Evolutionary conservation across 768 basidiomycete species (phyloP).

Genomic region (Tricholoma terreum): DNA sequence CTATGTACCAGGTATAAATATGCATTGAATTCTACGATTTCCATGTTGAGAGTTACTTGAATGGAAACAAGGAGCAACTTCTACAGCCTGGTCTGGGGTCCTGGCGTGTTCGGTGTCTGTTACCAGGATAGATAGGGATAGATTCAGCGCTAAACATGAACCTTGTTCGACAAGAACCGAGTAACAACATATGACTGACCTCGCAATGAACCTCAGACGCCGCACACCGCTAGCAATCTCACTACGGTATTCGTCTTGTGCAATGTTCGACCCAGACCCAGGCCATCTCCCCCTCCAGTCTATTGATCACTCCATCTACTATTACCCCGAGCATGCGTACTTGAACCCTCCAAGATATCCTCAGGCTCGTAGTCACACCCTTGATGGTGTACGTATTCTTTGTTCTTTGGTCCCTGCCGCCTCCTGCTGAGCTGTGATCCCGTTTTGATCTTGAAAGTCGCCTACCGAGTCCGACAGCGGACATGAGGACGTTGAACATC

Average conservation of each 20-base stretch:
- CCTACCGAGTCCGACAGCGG: background rate
- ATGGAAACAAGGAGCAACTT: too few species aligned
- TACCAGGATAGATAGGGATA: background rate
- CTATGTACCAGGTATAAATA: too few species aligned
- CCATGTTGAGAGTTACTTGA: background rate
- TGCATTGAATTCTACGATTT: too few species aligned
- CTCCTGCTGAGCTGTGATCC: background rate
- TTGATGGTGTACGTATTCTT: background rate
- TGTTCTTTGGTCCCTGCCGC: background rate
- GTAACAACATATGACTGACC: background rate
- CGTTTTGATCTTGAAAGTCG: background rate
- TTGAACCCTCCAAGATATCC: background rate
- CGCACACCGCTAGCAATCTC: too few species aligned
- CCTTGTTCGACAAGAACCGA: background rate
- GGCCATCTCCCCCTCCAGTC: too few species aligned
- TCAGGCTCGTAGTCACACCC: background rate
- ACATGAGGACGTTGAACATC: background rate
- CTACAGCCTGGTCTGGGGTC: background rate
- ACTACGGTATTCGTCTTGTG: background rate
- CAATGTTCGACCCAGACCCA: background rate
- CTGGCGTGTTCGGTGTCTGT: background rate
- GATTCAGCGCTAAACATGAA: background rate
- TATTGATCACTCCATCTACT: too few species aligned
- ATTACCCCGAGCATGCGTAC: background rate
- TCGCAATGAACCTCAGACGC: background rate